Conservation (phyloP, 768 basidiomycete genomes). For the Phanerodontia chrysosporium region DNA sequence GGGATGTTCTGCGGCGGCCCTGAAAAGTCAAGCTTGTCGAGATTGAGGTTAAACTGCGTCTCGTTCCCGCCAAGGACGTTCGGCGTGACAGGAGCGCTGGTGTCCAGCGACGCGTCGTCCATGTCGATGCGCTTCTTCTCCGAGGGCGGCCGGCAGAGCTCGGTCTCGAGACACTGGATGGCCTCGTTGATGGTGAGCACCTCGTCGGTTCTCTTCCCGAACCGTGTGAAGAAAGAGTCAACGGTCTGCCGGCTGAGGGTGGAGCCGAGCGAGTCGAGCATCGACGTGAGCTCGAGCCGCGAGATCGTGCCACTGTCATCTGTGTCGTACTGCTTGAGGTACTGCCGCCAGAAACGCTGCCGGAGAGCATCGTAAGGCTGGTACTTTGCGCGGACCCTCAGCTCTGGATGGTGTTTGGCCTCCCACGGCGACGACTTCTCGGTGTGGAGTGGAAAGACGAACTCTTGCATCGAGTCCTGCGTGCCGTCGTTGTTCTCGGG, state of each 20-base stretch:
- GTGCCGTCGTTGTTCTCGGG: slow-evolving; percentile 50
- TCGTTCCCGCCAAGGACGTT: slow-evolving; percentile 40
- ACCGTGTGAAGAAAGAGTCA: slow-evolving; percentile 74
- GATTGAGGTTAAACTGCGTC: slow-evolving; percentile 28
- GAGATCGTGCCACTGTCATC: slow-evolving; percentile 76
- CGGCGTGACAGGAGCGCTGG: slow-evolving; percentile 54
- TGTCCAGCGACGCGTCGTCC: slow-evolving; percentile 42
- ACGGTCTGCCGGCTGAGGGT: slow-evolving; percentile 80
- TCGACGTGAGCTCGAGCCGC: slow-evolving; percentile 83
- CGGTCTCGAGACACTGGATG: slow-evolving; percentile 81
- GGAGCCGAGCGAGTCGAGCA: slow-evolving; percentile 96
- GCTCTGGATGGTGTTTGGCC: slow-evolving; percentile 60
- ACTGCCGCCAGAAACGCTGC: slow-evolving; percentile 87
- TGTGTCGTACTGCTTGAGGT: slow-evolving; percentile 84
- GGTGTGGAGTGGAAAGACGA: slow-evolving; percentile 57
- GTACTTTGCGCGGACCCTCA: slow-evolving; percentile 82
- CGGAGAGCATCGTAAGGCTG: slow-evolving; percentile 92
- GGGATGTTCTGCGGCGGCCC: slow-evolving; percentile 41
- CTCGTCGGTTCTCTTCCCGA: slow-evolving; percentile 61
- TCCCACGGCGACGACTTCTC: slow-evolving; percentile 69
- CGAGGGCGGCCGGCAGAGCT: slow-evolving; percentile 65
- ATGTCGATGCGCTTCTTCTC: slow-evolving; percentile 67
- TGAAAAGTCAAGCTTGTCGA: slow-evolving; percentile 60
- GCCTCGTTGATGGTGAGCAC: slow-evolving; percentile 77
- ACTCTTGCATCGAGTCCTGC: slow-evolving; percentile 61